A percentile compares a stretch with the other conserved stretches of the same genome.
Conservation (phyloP, 768 basidiomycete species). For the Mycena galericulata region DNA sequence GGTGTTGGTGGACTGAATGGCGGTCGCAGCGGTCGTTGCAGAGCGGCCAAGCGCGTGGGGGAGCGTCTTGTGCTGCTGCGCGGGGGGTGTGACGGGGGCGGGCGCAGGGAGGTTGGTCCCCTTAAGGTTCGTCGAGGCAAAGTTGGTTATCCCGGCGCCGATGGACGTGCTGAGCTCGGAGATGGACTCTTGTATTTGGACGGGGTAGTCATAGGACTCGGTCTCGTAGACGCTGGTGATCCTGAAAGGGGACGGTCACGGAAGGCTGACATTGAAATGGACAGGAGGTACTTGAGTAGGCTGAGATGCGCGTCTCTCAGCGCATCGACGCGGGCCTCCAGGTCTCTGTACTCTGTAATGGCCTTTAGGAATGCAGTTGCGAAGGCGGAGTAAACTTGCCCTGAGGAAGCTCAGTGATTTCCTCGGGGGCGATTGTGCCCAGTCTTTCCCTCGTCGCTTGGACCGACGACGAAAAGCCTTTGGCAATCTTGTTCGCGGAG, state of each 20-base stretch:
- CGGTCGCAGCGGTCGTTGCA: slow-evolving; percentile 68
- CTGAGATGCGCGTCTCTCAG: slow-evolving; percentile 81
- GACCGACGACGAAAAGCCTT: slow-evolving; percentile 84
- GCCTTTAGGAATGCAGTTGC: background rate
- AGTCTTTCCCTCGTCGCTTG: slow-evolving; percentile 91
- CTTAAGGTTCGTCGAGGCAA: slow-evolving; percentile 89
- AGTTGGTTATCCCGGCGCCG: slow-evolving; percentile 80
- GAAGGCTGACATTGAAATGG: slow-evolving; percentile 40
- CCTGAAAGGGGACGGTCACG: slow-evolving; percentile 63
- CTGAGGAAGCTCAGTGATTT: slow-evolving; percentile 94
- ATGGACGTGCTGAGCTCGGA: slow-evolving; percentile 78
- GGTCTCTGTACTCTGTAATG: slow-evolving; percentile 91
- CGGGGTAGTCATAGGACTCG: slow-evolving; percentile 92
- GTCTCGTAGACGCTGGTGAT: slow-evolving; percentile 90
- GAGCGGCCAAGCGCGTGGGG: slow-evolving; percentile 94
- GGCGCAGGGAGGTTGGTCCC: slow-evolving; percentile 89
- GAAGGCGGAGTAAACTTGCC: slow-evolving; percentile 56
- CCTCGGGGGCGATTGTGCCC: slow-evolving; percentile 89
- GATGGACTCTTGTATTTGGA: slow-evolving; percentile 87
- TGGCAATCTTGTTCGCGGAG: slow-evolving; percentile 80
- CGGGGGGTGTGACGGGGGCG: slow-evolving; percentile 65
- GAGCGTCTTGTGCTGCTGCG: slow-evolving; percentile 91
- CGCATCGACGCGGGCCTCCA: slow-evolving; percentile 95
- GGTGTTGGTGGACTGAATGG: slow-evolving; percentile 57
- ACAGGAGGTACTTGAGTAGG: slow-evolving; percentile 91